phyloP scores from a whole-genome alignment of 2,329 filamentous ascomycete genomes.

The Phialocephala subalpina region DNA sequence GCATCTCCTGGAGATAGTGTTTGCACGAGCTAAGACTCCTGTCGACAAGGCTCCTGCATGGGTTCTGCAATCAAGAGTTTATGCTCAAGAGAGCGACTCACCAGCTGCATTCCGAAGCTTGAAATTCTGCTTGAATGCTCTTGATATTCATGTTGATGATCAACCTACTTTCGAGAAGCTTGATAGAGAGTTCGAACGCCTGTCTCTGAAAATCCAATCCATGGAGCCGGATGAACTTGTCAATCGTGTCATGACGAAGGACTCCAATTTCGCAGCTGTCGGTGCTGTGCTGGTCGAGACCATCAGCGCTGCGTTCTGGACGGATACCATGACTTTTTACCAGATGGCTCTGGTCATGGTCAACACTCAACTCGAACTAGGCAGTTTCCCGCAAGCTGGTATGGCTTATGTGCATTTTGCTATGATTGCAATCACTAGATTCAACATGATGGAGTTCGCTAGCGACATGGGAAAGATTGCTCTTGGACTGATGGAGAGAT shows the following conservation, averaged over 20 bases:
- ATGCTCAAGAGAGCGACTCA: conserved; percentile 77
- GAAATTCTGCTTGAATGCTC: conserved; percentile 72
- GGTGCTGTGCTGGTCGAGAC: conserved; percentile 77
- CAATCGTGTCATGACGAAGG: conserved; percentile 51
- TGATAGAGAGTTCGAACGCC: conserved; percentile 74
- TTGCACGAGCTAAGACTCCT: conserved; percentile 72
- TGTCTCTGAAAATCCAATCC: conserved; percentile 65
- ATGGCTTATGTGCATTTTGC: conserved; percentile 73
- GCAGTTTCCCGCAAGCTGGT: conserved; percentile 74
- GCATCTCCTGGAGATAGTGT: conserved; percentile 73
- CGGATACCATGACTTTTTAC: conserved; percentile 75
- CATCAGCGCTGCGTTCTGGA: conserved; percentile 77
- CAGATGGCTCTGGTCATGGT: conserved; percentile 73
- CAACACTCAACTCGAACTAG: conserved; percentile 68
- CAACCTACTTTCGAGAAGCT: conserved; percentile 78
- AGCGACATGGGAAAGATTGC: conserved; percentile 69
- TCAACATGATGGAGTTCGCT: conserved; percentile 74
- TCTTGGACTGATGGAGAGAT: conserved; percentile 69
- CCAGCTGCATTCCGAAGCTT: conserved; percentile 73
- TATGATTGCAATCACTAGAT: conserved; percentile 72
- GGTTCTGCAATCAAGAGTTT: conserved; percentile 82
- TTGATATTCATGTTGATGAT: conserved; percentile 72
- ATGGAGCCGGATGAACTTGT: conserved; percentile 60
- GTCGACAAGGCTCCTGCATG: conserved; percentile 86
- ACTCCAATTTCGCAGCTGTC: conserved; percentile 66